Base-by-base conservation (phyloP, 2,329 filamentous ascomycete genomes). In the Neurospora sp. region DNA sequence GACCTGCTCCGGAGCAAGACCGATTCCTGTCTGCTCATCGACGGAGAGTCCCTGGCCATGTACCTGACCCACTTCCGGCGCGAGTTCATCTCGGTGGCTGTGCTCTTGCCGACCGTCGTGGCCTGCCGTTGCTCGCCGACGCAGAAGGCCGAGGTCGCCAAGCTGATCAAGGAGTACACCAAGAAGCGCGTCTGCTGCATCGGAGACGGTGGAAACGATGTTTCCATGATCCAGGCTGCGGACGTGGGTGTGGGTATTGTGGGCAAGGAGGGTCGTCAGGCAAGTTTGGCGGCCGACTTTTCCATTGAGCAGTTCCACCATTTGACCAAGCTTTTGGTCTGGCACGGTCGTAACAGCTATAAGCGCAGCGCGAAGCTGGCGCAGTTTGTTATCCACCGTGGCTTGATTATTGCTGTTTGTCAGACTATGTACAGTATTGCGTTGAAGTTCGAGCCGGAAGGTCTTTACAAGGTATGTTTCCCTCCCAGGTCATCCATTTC, bases 341-440 rank as follows among this genome's bases (percentile, higher is more conserved):
- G 96, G 96, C 96, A 99, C 78, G 96, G 96, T 0, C 90, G 96
- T 39, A 99, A 99, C 81, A 95, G 91, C 75, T 99, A 99, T 84
- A 98, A 98, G 81, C 89, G 96, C 66, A 93, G 90, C 71, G 96
- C 96, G 38, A 99, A 99, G 81, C 87, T 99, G 33, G 93, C 93
- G 0, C 96, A 98, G 79, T 99, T 99, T 80, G 95, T 99, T 76
- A 99, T 99, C 76, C 96, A 99, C 78, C 91, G 96, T 76, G 96
- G 96, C 68, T 84, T 99, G 66, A 97, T 99, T 77, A 97, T 99
- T 77, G 91, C 89, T 69, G 93, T 98, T 38, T 97, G 94, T 76
- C 96, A 99, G 82, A 98, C 96, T 0, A 93, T 99, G 86, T 99
- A 95, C 83, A 96, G 92, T 78, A 96, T 98, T 72, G 94, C 95